A percentile compares a stretch with the other conserved stretches of the same genome.
Conservation (phyloP, 179 eudicot species). For the Silene noctiflora region DNA sequence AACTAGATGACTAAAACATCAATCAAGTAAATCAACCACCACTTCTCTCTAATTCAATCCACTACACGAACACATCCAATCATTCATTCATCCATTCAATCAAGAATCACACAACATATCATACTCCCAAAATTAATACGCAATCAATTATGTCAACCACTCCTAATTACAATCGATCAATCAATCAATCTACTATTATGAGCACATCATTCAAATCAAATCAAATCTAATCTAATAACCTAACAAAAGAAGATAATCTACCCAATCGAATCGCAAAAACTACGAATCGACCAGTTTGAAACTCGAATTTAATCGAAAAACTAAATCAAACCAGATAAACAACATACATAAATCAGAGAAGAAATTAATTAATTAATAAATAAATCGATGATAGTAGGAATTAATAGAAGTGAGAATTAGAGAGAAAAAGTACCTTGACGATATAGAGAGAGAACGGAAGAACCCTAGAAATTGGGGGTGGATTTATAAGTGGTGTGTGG, state of each 20-base stretch:
- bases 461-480: slow-evolving; percentile 16
- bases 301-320: background rate
- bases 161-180: background rate
- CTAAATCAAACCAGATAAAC: background rate
- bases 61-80: background rate
- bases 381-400: background rate
- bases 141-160: background rate
- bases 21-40: background rate
- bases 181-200: too few species aligned
- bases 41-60: background rate
- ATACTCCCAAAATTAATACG: too few species aligned
- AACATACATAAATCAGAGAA: background rate
- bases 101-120: background rate
- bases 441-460: background rate
- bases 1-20: background rate
- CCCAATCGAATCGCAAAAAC: background rate
- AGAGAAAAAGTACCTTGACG: background rate
- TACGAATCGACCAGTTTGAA: background rate
- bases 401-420: background rate
- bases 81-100: background rate
- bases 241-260: too few species aligned
- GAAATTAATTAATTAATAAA: background rate
- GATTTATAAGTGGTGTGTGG: background rate
- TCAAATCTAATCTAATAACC: background rate
- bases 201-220: background rate